Evolutionary conservation across 495 filamentous ascomycete species (phyloP), one percentile per base, ranked within the genome.

Genomic region (Parachaetomium inaequale): DNA sequence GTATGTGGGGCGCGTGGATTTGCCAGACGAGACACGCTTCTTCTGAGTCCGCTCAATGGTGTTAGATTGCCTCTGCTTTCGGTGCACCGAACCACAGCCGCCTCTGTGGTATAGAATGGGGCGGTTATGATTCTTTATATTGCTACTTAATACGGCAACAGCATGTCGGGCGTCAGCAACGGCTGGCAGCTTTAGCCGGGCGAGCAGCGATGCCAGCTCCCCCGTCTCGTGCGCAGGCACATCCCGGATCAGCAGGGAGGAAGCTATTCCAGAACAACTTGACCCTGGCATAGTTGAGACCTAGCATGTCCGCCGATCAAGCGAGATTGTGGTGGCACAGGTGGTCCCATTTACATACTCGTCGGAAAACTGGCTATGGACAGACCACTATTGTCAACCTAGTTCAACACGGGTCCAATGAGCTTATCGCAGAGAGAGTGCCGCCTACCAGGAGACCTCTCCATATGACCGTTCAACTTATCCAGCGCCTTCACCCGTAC

Each of bases 401-500:
- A 40, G 36, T 17, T 17, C 36, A 40, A 17, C 36, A 12, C 36
- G 3, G 14, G 6, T 15, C 36, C 19, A 46, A 46, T 46, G 7
- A 46, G 19, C 19, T n/a, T 23, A 53, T 32, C 46, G 6, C 8
- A 8, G 3, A 3, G 4, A 31, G 17, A 56, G 53, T 29, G 12
- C 15, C 31, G 14, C 38, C 5, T 56, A 12, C 23, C 12, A n/a
- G 7, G 5, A 25, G 4, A 15, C 23, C 23, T 43, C n/a, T 14
- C 53, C 53, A 28, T 56, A 36, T 53, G 51, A 28, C 17, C 36
- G 29, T 47, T 19, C 32, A 57, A 57, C 58, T 61, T 65, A 56
- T 7, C 63, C 63, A 57, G 50, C 45, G 8, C 17, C 58, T 61
- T 61, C 53, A 61, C 50, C 63, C 63, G 55, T 55, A 38, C 52